Conservation (phyloP, 495 filamentous ascomycete genomes). For the Podospora tetraspora region DNA sequence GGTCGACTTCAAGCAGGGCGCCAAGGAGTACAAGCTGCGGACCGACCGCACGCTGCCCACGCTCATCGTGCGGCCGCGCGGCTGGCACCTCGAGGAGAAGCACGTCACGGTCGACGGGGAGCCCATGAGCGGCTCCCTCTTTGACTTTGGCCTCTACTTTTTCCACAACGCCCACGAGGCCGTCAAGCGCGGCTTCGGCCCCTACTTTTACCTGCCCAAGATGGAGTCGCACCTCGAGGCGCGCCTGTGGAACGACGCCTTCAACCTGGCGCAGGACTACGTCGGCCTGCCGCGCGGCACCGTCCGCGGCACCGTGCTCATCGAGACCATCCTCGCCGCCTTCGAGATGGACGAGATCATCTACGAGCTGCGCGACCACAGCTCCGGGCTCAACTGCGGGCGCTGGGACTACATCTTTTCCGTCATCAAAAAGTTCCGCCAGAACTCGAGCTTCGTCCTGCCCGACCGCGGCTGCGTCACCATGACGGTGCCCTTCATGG, state of each 20-base stretch:
- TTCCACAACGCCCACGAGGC: constrained; percentile 96
- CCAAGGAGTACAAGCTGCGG: constrained; percentile 95
- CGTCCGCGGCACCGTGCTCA: constrained; percentile 91
- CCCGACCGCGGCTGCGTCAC: constrained; percentile 88
- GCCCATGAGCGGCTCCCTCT: constrained; percentile 86
- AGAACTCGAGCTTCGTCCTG: constrained; percentile 86
- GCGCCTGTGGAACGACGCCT: constrained; percentile 96
- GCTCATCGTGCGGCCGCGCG: constrained; percentile 79
- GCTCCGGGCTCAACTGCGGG: constrained; percentile 93
- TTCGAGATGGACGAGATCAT: constrained; percentile 99
- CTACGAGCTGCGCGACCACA: constrained; percentile 97
- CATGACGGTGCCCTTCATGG: constrained; percentile 99
- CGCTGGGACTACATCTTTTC: constrained; percentile 99
- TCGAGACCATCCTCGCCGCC: constrained; percentile 97
- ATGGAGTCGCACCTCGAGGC: constrained; percentile 99
- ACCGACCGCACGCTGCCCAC: constrained; percentile 77
- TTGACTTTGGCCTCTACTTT: constrained; percentile 99
- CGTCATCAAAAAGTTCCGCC: constrained; percentile 98
- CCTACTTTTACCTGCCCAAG: constrained; percentile 99
- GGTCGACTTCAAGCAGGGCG: constrained; percentile 92
- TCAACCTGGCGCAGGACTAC: constrained; percentile 94
- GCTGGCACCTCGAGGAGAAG: constrained; percentile 97
- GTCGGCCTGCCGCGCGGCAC: constrained; percentile 84
- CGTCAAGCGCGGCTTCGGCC: constrained; percentile 75
- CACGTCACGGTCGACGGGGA: constrained; percentile 95